phyloP scores from a whole-genome alignment of 2,329 filamentous ascomycete genomes.

The Pseudogymnoascus sp. region DNA sequence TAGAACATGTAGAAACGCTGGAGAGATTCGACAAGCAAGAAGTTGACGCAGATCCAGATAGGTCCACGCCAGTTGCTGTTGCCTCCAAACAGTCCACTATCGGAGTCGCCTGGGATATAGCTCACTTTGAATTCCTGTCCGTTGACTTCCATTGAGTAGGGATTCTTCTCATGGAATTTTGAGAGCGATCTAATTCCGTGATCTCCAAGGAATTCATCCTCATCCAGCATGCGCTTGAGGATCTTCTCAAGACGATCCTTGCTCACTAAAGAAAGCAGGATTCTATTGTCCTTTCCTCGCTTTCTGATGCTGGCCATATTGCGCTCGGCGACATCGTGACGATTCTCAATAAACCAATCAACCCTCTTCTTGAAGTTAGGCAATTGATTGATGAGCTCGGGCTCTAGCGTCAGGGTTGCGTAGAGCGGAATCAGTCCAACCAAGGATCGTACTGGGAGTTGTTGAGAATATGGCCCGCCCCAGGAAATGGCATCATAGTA shows the following conservation, averaged over 20 bases:
- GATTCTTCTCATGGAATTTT: slow-evolving; percentile 82
- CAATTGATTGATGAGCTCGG: slow-evolving; percentile 84
- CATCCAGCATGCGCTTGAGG: slow-evolving; percentile 83
- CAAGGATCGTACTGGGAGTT: slow-evolving; percentile 83
- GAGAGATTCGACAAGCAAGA: slow-evolving; percentile 87
- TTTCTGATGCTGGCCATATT: slow-evolving; percentile 92
- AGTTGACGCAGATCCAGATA: slow-evolving; percentile 95
- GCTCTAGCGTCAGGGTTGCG: slow-evolving; percentile 84
- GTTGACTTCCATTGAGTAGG: slow-evolving; percentile 93
- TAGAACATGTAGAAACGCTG: slow-evolving; percentile 96
- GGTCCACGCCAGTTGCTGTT: slow-evolving; percentile 98
- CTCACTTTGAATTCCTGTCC: slow-evolving; percentile 80
- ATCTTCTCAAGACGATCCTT: slow-evolving; percentile 89
- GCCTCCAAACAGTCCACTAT: slow-evolving; percentile 88
- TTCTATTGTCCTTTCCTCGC: slow-evolving; percentile 81
- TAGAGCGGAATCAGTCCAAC: slow-evolving; percentile 92
- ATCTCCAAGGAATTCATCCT: slow-evolving; percentile 84
- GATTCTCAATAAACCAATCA: slow-evolving; percentile 89
- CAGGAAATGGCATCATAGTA: slow-evolving; percentile 98
- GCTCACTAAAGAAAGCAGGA: slow-evolving; percentile 84
- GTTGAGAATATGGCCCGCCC: slow-evolving; percentile 87
- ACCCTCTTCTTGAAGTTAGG: slow-evolving; percentile 89
- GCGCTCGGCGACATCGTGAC: slow-evolving; percentile 76
- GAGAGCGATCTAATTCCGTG: slow-evolving; percentile 89
- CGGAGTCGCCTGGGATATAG: slow-evolving; percentile 92